Conservation (phyloP, 2,329 filamentous ascomycete genomes). For the Aspergillus pseudoterreus region DNA sequence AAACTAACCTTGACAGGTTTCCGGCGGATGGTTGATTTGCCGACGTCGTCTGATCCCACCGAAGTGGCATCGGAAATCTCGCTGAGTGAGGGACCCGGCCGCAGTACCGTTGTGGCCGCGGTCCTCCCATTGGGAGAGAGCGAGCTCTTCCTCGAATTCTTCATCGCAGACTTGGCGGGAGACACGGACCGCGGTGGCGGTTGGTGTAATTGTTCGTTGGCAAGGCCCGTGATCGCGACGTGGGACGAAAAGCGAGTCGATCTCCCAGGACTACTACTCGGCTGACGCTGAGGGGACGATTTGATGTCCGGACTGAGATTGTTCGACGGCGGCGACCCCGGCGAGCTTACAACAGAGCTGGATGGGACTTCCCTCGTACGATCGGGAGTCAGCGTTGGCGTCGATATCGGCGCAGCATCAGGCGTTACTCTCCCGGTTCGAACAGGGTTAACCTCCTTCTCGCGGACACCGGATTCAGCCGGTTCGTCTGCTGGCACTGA, state of each 20-base stretch:
- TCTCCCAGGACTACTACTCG: slow-evolving; percentile 51
- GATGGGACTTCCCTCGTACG: slow-evolving; percentile 4
- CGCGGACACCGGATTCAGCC: slow-evolving; percentile 17
- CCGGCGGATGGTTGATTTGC: slow-evolving; percentile 44
- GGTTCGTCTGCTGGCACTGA: slow-evolving; percentile 23
- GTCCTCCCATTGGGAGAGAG: slow-evolving; percentile 31
- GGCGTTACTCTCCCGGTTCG: slow-evolving; percentile 5
- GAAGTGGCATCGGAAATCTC: slow-evolving; percentile 58
- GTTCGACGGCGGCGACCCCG: slow-evolving; percentile 15
- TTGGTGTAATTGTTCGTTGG: slow-evolving; percentile 50
- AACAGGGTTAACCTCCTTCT: not conserved
- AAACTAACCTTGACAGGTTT: slow-evolving; percentile 65
- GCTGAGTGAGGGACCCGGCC: slow-evolving; percentile 40
- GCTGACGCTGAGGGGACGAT: slow-evolving; percentile 25
- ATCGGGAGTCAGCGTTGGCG: slow-evolving; percentile 12
- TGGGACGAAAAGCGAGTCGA: slow-evolving; percentile 56
- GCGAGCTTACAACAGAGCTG: slow-evolving; percentile 18
- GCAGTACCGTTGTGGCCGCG: slow-evolving; percentile 10
- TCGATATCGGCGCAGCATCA: slow-evolving; percentile 5
- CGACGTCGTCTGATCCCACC: slow-evolving; percentile 43
- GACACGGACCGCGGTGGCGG: slow-evolving; percentile 59
- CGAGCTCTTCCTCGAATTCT: slow-evolving; percentile 49
- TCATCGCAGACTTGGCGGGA: slow-evolving; percentile 60
- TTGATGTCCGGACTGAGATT: slow-evolving; percentile 12
- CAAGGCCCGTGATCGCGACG: slow-evolving; percentile 43